Evolutionary conservation across 108 stramenopile genomes (phyloP).

Genomic region (Halocafeteria seosinensis): DNA sequence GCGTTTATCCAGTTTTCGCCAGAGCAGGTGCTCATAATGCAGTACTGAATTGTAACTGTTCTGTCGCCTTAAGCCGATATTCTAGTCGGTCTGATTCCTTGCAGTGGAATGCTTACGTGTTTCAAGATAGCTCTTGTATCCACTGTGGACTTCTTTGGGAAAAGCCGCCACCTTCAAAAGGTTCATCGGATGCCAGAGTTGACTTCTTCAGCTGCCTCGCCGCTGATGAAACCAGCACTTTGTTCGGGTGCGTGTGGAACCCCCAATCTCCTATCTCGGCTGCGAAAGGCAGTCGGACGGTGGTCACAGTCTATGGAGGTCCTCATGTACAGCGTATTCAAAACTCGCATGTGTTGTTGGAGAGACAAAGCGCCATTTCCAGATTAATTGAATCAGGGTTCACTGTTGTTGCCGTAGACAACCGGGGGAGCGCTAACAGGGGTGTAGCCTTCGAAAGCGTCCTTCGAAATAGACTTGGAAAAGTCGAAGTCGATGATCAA

Average conservation of each 20-base stretch:
- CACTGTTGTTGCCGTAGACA: conserved; percentile 81
- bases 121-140: too few relatives aligned
- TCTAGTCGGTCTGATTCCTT: not conserved
- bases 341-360: conserved; percentile 34
- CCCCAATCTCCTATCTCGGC: conserved; percentile 51
- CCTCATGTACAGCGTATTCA: conserved; percentile 73
- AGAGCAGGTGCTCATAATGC: not conserved
- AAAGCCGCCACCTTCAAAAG: not conserved
- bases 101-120: not conserved
- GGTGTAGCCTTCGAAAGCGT: conserved; percentile 66
- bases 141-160: not conserved
- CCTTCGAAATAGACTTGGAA: conserved; percentile 49
- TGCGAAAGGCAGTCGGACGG: conserved; percentile 59
- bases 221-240: conserved; percentile 34
- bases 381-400: conserved; percentile 48
- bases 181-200: conserved; percentile 37
- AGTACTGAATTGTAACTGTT: not conserved
- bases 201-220: conserved; percentile 44
- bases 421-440: conserved; percentile 63
- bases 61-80: not conserved
- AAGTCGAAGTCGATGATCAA: conserved; percentile 71
- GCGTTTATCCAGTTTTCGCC: too few relatives aligned
- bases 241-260: conserved; percentile 58
- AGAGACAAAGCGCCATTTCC: not conserved
- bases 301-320: conserved; percentile 79